Percentiles rank a stretch among this genome's conserved stretches.
Evolutionary conservation across 257 asterid species (phyloP).

Genomic region (Forsythia suspensa): DNA sequence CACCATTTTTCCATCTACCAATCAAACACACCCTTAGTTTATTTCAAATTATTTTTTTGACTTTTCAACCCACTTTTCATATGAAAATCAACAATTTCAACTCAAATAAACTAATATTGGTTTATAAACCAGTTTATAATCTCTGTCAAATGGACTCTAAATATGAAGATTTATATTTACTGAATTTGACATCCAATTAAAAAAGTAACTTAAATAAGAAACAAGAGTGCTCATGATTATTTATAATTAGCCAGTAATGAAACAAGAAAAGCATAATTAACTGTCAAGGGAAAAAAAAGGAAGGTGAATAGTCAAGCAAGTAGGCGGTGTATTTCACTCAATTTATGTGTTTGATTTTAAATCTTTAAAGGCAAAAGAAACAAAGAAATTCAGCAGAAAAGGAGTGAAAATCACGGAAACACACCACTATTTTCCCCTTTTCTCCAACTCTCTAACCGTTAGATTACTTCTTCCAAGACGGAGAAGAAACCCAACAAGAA

Average conservation of each 20-base stretch:
- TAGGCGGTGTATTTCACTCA: not conserved
- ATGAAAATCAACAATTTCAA: too few species aligned
- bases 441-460: not conserved
- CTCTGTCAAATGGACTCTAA: too few species aligned
- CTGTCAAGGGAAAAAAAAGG: not conserved
- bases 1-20: too few species aligned
- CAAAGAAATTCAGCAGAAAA: not conserved
- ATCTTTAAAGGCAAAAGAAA: not conserved
- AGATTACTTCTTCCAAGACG: not conserved
- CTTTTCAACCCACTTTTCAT: too few species aligned
- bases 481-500: not conserved
- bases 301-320: constrained; percentile 17
- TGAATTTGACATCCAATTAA: too few species aligned
- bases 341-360: not conserved
- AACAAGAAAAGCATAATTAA: not conserved
- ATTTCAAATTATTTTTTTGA: too few species aligned
- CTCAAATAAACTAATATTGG: too few species aligned
- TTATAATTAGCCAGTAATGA: not conserved
- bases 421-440: not conserved
- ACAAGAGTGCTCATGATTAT: too few species aligned
- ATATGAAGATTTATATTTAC: too few species aligned
- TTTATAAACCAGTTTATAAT: too few species aligned
- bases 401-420: constrained; percentile 4
- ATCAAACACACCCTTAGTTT: too few species aligned
- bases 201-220: too few species aligned